phyloP scores from a whole-genome alignment of 345 rosid genomes.

The Barbarea vulgaris region DNA sequence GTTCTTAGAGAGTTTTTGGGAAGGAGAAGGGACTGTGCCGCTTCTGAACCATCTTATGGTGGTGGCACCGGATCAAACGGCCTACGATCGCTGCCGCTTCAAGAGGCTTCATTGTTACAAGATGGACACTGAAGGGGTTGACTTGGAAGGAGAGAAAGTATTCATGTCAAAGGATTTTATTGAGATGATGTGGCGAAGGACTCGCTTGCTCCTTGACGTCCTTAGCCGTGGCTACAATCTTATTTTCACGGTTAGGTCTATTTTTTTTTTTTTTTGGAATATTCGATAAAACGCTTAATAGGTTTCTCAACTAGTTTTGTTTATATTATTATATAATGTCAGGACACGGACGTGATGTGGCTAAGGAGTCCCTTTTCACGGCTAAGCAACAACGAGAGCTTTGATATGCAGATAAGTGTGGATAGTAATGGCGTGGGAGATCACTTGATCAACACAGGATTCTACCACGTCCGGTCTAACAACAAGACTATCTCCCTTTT shows the following conservation, averaged over 20 bases:
- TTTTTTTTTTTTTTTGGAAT: not conserved
- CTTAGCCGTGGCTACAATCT: slow-evolving; percentile 67
- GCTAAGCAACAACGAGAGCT: slow-evolving; percentile 43
- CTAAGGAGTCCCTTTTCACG: slow-evolving; percentile 58
- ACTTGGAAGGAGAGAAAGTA: slow-evolving; percentile 53
- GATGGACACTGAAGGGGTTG: slow-evolving; percentile 55
- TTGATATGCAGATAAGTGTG: slow-evolving; percentile 73
- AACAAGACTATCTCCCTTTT: slow-evolving; percentile 65
- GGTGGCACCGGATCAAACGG: slow-evolving; percentile 66
- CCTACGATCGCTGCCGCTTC: slow-evolving; percentile 67
- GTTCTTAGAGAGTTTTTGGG: slow-evolving; percentile 77
- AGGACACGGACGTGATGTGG: slow-evolving; percentile 89
- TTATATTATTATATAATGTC: not conserved
- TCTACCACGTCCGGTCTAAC: slow-evolving; percentile 69
- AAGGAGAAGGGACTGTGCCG: slow-evolving; percentile 60
- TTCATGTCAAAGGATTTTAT: slow-evolving; percentile 73
- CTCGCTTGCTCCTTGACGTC: slow-evolving; percentile 59
- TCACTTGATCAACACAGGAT: slow-evolving; percentile 66
- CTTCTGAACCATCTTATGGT: slow-evolving; percentile 59
- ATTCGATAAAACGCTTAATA: not conserved
- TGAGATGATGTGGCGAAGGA: slow-evolving; percentile 89
- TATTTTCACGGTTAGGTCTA: slow-evolving; percentile 64
- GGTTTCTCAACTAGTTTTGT: not conserved
- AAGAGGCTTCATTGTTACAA: slow-evolving; percentile 69
- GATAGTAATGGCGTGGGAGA: slow-evolving; percentile 46